A percentile compares a stretch with the other conserved stretches of the same genome.
These are phyloP conservation scores for Gossypium trilobum DNA, from an alignment of 441 rosid species.

Conservation along the genomic window DNA sequence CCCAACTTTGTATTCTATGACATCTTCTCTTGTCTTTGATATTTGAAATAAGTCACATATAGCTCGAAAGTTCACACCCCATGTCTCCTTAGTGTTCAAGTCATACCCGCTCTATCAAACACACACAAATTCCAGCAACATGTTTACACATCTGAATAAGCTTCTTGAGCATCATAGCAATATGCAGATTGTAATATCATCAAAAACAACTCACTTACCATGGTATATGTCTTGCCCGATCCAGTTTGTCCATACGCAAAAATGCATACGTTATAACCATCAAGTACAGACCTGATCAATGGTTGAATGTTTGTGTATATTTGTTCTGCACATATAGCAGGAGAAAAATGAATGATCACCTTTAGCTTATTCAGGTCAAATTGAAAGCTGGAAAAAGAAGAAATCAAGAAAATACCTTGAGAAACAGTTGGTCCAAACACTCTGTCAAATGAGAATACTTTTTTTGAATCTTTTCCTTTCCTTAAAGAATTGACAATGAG, in stretches of 20 bases:
- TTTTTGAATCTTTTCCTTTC: slow-evolving; percentile 77
- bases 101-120: slow-evolving; percentile 74
- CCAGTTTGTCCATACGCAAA: slow-evolving; percentile 97
- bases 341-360: not conserved
- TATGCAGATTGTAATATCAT: not conserved
- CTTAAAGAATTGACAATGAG: slow-evolving; percentile 72
- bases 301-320: slow-evolving; percentile 68
- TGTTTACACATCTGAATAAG: not conserved
- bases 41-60: slow-evolving; percentile 67
- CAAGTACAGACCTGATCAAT: slow-evolving; percentile 68
- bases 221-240: slow-evolving; percentile 90
- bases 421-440: slow-evolving; percentile 60
- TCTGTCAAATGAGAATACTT: slow-evolving; percentile 71
- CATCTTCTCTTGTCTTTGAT: slow-evolving; percentile 55
- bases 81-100: slow-evolving; percentile 53
- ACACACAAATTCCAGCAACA: not conserved
- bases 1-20: slow-evolving; percentile 63
- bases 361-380: not conserved
- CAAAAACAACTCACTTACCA: slow-evolving; percentile 37
- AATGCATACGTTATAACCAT: slow-evolving; percentile 85
- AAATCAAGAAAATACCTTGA: slow-evolving; percentile 43
- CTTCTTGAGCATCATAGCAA: not conserved
- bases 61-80: slow-evolving; percentile 95
- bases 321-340: slow-evolving; percentile 42
- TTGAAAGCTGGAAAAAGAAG: not conserved